Evolutionary conservation across 176 grass and related monocot genomes (phyloP).

Genomic region (Pontederia paniculata): DNA sequence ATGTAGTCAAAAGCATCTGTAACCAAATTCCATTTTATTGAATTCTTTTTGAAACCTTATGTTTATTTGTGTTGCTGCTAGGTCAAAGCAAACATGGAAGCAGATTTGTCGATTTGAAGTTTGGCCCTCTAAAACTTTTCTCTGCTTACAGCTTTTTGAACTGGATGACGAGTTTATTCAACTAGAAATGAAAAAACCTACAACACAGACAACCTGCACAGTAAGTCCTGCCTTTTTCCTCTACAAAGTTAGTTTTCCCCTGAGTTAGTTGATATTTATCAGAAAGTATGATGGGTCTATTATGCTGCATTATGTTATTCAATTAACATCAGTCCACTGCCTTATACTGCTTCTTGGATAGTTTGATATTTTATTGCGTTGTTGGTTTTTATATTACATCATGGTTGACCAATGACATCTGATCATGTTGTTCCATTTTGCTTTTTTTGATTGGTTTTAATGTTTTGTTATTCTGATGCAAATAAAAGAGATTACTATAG

Average conservation of each 20-base stretch:
- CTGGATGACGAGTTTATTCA: conserved; percentile 82
- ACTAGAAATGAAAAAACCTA: conserved; percentile 73
- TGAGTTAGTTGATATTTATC: background rate
- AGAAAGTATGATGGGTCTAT: too few relatives aligned
- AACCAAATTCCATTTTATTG: too few relatives aligned
- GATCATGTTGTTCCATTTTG: background rate
- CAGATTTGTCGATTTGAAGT: conserved; percentile 70
- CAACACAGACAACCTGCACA: conserved; percentile 50
- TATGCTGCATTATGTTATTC: conserved; percentile 4
- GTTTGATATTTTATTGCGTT: too few relatives aligned
- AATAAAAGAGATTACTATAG: conserved; percentile 7
- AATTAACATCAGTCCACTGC: background rate
- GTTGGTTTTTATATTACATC: background rate
- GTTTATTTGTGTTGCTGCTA: conserved; percentile 21
- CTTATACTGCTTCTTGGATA: too few relatives aligned
- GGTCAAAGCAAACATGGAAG: conserved; percentile 47
- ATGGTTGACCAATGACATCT: background rate
- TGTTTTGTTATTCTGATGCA: conserved; percentile 8
- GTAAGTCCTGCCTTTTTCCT: conserved; percentile 32
- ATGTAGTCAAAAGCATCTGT: too few relatives aligned
- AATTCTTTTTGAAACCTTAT: background rate
- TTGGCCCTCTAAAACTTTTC: conserved; percentile 72
- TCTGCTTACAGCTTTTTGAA: conserved; percentile 84
- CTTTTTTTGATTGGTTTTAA: background rate
- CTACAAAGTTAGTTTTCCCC: background rate